These are phyloP conservation scores for Erodium trifolium DNA, from an alignment of 441 rosid species.

Conservation along the genomic window DNA sequence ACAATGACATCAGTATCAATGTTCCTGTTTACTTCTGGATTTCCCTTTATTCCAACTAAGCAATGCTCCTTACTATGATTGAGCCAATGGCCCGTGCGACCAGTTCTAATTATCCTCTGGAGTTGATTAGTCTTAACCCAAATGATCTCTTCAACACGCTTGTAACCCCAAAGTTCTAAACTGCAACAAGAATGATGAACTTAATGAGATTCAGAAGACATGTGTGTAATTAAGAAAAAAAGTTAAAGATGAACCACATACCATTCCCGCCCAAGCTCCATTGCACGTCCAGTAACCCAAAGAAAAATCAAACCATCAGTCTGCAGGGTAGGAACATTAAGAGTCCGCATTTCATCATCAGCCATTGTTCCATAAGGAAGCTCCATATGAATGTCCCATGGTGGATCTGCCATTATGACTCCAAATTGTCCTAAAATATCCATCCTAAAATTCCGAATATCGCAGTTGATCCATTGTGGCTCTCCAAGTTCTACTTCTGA, in stretches of 20 bases:
- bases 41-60: conserved; percentile 94
- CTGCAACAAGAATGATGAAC: conserved; percentile 29
- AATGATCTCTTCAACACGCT: conserved; percentile 85
- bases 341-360: conserved; percentile 97
- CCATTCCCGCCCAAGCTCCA: conserved; percentile 99
- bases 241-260: conserved; percentile 20
- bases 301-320: conserved; percentile 96
- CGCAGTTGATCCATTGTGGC: conserved; percentile 94
- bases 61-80: conserved; percentile 99
- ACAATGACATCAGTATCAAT: conserved; percentile 96
- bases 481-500: conserved; percentile 96
- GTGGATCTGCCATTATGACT: conserved; percentile 98
- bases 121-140: conserved; percentile 99
- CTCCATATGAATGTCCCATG: conserved; percentile 99
- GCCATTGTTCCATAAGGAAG: conserved; percentile 99
- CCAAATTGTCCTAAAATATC: conserved; percentile 95
- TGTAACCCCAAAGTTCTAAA: conserved; percentile 96
- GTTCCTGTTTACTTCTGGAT: conserved; percentile 87
- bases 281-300: conserved; percentile 99
- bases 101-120: conserved; percentile 94
- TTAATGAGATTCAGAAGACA: neutral
- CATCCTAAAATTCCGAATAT: conserved; percentile 84
- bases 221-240: no score
- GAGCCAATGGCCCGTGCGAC: conserved; percentile 98
- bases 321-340: conserved; percentile 92